These are phyloP conservation scores for Paxillus rubicundulus DNA, from an alignment of 768 basidiomycete genomes.

Conservation along the genomic window DNA sequence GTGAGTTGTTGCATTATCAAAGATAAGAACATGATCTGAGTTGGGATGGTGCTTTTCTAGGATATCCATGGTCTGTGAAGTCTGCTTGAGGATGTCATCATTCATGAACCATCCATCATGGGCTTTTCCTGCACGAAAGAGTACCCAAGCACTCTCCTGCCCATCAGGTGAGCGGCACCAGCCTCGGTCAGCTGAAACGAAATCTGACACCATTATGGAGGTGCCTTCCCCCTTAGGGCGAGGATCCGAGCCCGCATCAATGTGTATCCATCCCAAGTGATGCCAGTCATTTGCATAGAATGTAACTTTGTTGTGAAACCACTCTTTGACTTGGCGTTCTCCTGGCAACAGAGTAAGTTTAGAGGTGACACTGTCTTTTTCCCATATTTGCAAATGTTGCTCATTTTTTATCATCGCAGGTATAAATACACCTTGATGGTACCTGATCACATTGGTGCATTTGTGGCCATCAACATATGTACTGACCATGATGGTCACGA, in stretches of 20 bases:
- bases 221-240: conserved; percentile 34
- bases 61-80: too few relatives aligned
- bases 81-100: too few relatives aligned
- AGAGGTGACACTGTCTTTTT: conserved; percentile 33
- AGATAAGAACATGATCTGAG: too few relatives aligned
- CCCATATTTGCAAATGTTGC: conserved; percentile 22
- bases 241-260: conserved; percentile 18
- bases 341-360: not conserved
- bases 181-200: conserved; percentile 33
- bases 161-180: conserved; percentile 21
- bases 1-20: conserved; percentile 26
- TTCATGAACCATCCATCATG: too few relatives aligned
- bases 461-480: too few relatives aligned
- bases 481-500: conserved; percentile 21
- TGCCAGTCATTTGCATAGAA: conserved; percentile 40
- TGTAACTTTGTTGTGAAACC: conserved; percentile 40
- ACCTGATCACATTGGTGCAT: conserved; percentile 34
- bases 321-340: conserved; percentile 13
- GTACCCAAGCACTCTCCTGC: conserved; percentile 12
- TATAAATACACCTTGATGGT: too few relatives aligned
- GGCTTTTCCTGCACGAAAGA: too few relatives aligned
- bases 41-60: too few relatives aligned
- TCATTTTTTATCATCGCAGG: conserved; percentile 5
- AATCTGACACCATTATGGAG: conserved; percentile 36
- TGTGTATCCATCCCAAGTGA: conserved; percentile 5